Evolutionary conservation across 805 yeast species (phyloP), one percentile per base, ranked within the genome.

Genomic region (Hermanozyma aechmeae): DNA sequence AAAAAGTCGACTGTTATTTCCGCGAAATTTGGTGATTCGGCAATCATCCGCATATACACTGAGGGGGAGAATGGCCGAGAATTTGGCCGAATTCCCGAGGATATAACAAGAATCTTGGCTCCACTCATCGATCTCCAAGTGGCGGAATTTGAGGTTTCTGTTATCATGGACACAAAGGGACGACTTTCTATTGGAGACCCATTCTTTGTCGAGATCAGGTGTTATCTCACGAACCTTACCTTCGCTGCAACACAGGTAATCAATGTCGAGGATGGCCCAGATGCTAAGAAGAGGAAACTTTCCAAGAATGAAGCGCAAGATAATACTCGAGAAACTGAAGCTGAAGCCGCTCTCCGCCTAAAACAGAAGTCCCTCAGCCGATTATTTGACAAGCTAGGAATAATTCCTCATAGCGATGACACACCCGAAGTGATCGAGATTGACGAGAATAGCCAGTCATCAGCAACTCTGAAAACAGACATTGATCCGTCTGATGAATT

Each of bases 31-130:
- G 45, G 44, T 16, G 53, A 51, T 20, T 39, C 55, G 2, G 53
- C 65, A 1, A 53, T 61, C 5, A 51, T 62, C 8, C 38, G 69
- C 24, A 36, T 63, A 10, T 51, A 45, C 33, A 51, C 58, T 3
- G 40, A 40, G 8, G 34, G 32, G 2, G 40, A 51, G 10, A 40
- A 35, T n/a, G 56, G 48, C 9, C 39, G 80, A 34, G 95, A 83
- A 46, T 60, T 87, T 17, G 96, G 92, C 0, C 68, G 95, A 39
- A 48, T 83, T 1, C 77, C 83, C 0, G 86, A 79, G 38, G 80
- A 73, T 28, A 59, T 73, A 17, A 85, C 94, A 0, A 53, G 68
- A 4, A 66, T 77, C 8, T 46, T 87, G 7, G 68, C 77, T 3
- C 85, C 93, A 0, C 58, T 86, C 18, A 31, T 82, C 2, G 81